Evolutionary conservation across 257 asterid species (phyloP), one percentile per base, ranked within the genome.

Genomic region (Coffea canephora): DNA sequence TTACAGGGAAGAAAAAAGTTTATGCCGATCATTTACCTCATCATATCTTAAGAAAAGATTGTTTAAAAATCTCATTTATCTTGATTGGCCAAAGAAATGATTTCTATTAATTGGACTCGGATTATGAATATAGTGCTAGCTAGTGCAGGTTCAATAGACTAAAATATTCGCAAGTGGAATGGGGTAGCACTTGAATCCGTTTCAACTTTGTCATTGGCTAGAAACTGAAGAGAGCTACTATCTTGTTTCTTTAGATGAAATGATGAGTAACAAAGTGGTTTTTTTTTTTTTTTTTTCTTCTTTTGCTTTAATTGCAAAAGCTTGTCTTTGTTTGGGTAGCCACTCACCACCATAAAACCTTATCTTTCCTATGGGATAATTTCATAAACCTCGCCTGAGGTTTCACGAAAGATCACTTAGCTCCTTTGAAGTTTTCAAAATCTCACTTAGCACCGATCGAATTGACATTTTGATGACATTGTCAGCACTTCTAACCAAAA

Each of bases 181-280:
- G 55, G 70, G 21, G 45, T 43, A 31, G 5, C 0, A 21, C 15
- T 67, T 18, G 59, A 7, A 21, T 6, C 21, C 18, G 5, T 61
- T 74, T 43, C 71, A 75, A n/a, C 27, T 41, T 41, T 75, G 18
- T 75, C 43, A 39, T 61, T 61, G 71, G 78, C 71, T 41, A 16
- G 45, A 59, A 75, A 41, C 43, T 59, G 8, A 61, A n/a, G 39
- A 39, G 55, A 41, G 19, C 55, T 8, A 52, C 6, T 25, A 39
- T 36, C 15, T 55, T 13, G 16, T 19, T 8, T 4, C 39, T 41
- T 57, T 34, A 13, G 23, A 13, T 36, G 21, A 54, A 31, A 74
- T 75, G 49, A 46, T 4, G 15, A 74, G 16, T 7, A 59, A 34
- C 31, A 21, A 21, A 27, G 3, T 39, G 4, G 4, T 4, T 39